Conservation (phyloP, 345 rosid genomes). For the Odontarrhena argentea region DNA sequence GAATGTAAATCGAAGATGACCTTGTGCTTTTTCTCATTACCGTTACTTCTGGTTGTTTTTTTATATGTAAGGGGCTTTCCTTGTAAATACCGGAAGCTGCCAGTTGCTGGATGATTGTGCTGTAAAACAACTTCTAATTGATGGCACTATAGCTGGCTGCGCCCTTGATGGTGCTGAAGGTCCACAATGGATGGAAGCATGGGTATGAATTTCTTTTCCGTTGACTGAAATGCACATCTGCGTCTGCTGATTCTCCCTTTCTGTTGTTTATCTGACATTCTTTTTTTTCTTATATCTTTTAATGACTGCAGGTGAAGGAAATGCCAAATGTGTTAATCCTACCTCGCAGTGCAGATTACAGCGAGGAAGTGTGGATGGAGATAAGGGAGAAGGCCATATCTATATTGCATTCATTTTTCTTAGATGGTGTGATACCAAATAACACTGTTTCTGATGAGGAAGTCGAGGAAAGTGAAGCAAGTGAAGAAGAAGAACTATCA, state of each 20-base stretch:
- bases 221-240: conserved; percentile 9
- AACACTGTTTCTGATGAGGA: conserved; percentile 84
- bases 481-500: conserved; percentile 50
- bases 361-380: conserved; percentile 99
- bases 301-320: conserved; percentile 73
- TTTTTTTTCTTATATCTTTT: neutral
- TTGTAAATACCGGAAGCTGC: conserved; percentile 94
- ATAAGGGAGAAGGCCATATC: conserved; percentile 91
- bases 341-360: conserved; percentile 98
- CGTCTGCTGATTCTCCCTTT: neutral
- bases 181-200: conserved; percentile 99
- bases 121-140: conserved; percentile 88
- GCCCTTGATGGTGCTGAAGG: conserved; percentile 99
- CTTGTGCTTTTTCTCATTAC: conserved; percentile 21
- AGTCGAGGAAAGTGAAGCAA: conserved; percentile 62
- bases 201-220: conserved; percentile 59
- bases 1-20: neutral
- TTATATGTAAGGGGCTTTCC: conserved; percentile 75
- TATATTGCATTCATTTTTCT: conserved; percentile 76
- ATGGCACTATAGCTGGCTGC: conserved; percentile 95
- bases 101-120: conserved; percentile 95
- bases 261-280: neutral
- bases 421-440: conserved; percentile 72
- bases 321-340: conserved; percentile 98
- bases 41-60: neutral